Base-by-base conservation (phyloP, 768 basidiomycete species). In the Kwoniella sp. region DNA sequence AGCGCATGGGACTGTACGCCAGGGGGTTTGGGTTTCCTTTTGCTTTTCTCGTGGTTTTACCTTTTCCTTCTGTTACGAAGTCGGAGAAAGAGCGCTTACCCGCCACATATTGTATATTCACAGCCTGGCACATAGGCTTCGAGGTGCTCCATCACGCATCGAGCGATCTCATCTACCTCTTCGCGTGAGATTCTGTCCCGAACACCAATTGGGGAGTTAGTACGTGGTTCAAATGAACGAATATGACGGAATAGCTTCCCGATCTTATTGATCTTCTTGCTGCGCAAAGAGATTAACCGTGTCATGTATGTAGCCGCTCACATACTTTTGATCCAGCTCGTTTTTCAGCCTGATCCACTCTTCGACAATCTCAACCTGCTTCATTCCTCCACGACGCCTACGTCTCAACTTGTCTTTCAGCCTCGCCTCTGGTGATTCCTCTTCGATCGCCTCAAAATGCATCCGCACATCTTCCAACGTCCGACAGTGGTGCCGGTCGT, bases 101-200 rank as follows among this genome's bases (percentile, higher is more conserved):
- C 90, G 73, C 93, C 93, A 41, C 86, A 89, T 45, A 96, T 86
- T 4, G 89, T 90, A 70, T 86, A 87, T 22, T 85, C 79, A 72
- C 88, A 93, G 0, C 90, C 91, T 1, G 85, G 82, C 57, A 87
- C 84, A 9, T 95, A 75, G 12, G 78, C 74, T 13, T 85, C 83
- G 29, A 95, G 79, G 72, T 92, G 87, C n/a, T 78, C 76, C 85
- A 87, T 86, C 4, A 95, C 85, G 11, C 86, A 82, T 0, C 73
- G 73, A n/a, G 86, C 85, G 63, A 95, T 92, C 70, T 89, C 86
- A 63, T 91, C 88, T 0, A 91, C 90, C 77, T 96, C 92, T 0
- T 80, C 82, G 7, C 91, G 83, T 0, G 90, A 83, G 37, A 95
- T 93, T 74, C 87, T 88, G 28, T 31, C 5, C 12, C 53, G 23